Evolutionary conservation across 345 rosid genomes (phyloP), one percentile per base, ranked within the genome.

Genomic region (Linum trigynum): DNA sequence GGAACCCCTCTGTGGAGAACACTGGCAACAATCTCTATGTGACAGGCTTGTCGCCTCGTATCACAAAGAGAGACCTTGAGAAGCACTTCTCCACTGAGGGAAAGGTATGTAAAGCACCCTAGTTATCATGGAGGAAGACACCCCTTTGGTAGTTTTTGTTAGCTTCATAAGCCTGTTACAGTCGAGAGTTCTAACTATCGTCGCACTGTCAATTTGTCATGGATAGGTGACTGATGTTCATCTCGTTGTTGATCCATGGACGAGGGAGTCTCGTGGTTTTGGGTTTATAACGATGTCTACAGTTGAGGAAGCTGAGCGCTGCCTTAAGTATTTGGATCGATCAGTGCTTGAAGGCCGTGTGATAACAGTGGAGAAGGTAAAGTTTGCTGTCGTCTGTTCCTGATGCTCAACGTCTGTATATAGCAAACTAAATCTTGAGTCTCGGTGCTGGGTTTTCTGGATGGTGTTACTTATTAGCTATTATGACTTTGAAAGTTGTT

Each of bases 21-120:
- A 96, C 96, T 55, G 97, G 97, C 38, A 90, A 94, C 79, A 86
- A 88, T 77, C 75, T 94, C 76, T 94, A 94, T 68, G 99, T 94
- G 66, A 90, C 99, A 0, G 99, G 99, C 9, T 71, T 94, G 81
- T 94, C 95, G 1, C 88, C 83, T 7, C 77, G 89, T 9, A 80
- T 86, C 48, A 85, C 96, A 0, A 85, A 85, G 79, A 80, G 82
- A 61, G 97, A 92, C 65, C 77, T 92, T 7, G 92, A 85, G 77
- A 84, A 81, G 72, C 86, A 85, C 78, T 92, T 94, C 72, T 71
- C 88, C 0, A 66, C 74, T 23, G 83, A 90, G 71, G 97, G 99
- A 72, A 84, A 75, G 86, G 96, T 88, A 60, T 3, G 83, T 38
- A 9, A 48, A 48, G 14, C 53, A 48, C 53, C 12, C 53, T 48